Percentiles rank a stretch among this genome's conserved stretches.
These are phyloP conservation scores for Lojkania enalia DNA, from an alignment of 2,329 filamentous ascomycete species.

Conservation along the genomic window DNA sequence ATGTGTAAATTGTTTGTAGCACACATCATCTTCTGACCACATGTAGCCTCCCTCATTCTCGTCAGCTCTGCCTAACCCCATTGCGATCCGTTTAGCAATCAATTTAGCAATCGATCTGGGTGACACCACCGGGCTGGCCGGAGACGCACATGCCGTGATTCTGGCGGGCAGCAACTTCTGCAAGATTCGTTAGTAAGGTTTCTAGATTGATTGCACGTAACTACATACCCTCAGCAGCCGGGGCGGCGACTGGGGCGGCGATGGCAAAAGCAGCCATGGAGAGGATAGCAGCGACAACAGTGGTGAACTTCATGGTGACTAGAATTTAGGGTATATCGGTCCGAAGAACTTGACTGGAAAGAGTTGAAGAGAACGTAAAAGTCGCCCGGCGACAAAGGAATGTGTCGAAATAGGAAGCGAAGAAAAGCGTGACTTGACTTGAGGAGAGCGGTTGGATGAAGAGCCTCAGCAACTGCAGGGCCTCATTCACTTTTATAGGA, in stretches of 20 bases:
- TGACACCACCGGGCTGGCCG: conserved; percentile 19
- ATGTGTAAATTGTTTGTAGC: conserved; percentile 6
- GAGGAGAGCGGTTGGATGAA: conserved; percentile 15
- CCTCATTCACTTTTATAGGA: conserved; percentile 26
- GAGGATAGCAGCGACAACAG: conserved; percentile 36
- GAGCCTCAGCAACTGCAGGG: conserved; percentile 17
- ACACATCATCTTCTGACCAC: conserved; percentile 4
- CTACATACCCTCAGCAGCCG: conserved; percentile 25
- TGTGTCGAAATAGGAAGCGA: conserved; percentile 19
- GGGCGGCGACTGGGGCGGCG: conserved; percentile 31
- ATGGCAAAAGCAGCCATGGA: conserved; percentile 41
- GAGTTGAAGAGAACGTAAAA: conserved; percentile 20
- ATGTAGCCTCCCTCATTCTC: background rate
- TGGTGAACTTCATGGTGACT: conserved; percentile 41
- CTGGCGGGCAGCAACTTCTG: conserved; percentile 33
- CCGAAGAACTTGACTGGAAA: conserved; percentile 8
- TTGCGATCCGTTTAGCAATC: background rate
- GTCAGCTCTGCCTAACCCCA: background rate
- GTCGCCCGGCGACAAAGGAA: conserved; percentile 42
- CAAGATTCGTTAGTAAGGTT: conserved; percentile 11
- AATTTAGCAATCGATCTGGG: conserved; percentile 32
- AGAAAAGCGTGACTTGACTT: too few species aligned
- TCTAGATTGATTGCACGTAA: background rate
- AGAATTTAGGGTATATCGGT: conserved; percentile 10
- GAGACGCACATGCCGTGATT: conserved; percentile 45